Conservation (phyloP, 1,284 basidiomycete species). For the Apiotrichum brassicae region DNA sequence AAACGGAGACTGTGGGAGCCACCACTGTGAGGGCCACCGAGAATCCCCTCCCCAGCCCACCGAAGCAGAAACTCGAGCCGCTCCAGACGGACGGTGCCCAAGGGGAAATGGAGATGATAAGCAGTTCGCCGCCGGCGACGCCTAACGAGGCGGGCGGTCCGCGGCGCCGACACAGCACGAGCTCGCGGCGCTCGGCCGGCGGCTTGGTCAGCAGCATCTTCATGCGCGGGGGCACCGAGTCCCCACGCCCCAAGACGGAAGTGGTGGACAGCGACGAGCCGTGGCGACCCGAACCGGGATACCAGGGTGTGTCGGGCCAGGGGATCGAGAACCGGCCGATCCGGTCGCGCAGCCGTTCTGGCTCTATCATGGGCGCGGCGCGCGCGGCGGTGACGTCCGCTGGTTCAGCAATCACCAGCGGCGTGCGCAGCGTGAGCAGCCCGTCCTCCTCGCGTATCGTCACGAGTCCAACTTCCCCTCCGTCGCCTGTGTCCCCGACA, state of each 20-base stretch:
- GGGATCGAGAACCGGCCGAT: conserved; percentile 1
- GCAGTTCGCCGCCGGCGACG: no score
- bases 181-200: no score
- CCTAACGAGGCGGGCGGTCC: not conserved
- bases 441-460: not conserved
- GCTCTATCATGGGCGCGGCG: not conserved
- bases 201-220: not conserved
- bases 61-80: no score
- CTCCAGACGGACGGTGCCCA: no score
- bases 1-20: no score
- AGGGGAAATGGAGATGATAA: no score
- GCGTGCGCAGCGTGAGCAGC: not conserved
- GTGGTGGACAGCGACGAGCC: not conserved
- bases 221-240: not conserved
- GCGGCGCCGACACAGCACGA: no score
- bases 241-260: not conserved
- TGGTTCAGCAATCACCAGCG: not conserved
- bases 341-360: not conserved
- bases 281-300: conserved; percentile 2
- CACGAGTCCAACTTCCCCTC: no score
- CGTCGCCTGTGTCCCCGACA: not conserved
- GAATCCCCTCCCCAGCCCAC: no score
- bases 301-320: not conserved
- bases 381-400: conserved; percentile 1
- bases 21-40: no score